Percentiles rank a stretch among this genome's conserved stretches.
phyloP scores from a whole-genome alignment of 1,284 basidiomycete genomes.

The Naganishia liquefaciens region DNA sequence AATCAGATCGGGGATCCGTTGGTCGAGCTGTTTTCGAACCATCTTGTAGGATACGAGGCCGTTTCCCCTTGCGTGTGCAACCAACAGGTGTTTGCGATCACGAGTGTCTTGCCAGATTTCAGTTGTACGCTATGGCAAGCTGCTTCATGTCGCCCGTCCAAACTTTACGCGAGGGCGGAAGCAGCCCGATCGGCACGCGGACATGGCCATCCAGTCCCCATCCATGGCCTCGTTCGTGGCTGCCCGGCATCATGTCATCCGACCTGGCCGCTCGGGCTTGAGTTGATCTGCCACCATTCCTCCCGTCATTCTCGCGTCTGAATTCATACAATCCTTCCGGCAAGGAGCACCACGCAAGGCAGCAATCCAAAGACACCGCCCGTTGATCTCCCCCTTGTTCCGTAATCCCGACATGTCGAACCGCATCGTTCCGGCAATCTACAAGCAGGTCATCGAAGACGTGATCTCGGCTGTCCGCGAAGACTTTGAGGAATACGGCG shows the following conservation, averaged over 20 bases:
- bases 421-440: slow-evolving; percentile 65
- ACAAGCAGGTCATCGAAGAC: slow-evolving; percentile 94
- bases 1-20: slow-evolving; percentile 88
- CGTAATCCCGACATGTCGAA: slow-evolving; percentile 16
- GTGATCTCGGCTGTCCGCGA: slow-evolving; percentile 82
- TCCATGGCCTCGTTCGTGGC: background rate
- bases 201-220: slow-evolving; percentile 1
- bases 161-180: slow-evolving; percentile 26
- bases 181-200: slow-evolving; percentile 5
- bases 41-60: background rate
- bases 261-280: background rate
- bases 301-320: too few relatives aligned
- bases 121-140: too few relatives aligned
- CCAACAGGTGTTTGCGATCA: background rate
- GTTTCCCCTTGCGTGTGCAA: background rate
- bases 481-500: slow-evolving; percentile 97
- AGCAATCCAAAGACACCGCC: too few relatives aligned
- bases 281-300: background rate
- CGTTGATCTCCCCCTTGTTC: too few relatives aligned
- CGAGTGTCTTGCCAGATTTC: background rate
- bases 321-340: background rate
- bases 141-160: background rate
- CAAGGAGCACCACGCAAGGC: background rate
- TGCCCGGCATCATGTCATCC: slow-evolving; percentile 16
- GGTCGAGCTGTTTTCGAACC: slow-evolving; percentile 68